A percentile compares a stretch with the other conserved stretches of the same genome.
Conservation (phyloP, 106 monocot species). For the Amphibolis antarctica region DNA sequence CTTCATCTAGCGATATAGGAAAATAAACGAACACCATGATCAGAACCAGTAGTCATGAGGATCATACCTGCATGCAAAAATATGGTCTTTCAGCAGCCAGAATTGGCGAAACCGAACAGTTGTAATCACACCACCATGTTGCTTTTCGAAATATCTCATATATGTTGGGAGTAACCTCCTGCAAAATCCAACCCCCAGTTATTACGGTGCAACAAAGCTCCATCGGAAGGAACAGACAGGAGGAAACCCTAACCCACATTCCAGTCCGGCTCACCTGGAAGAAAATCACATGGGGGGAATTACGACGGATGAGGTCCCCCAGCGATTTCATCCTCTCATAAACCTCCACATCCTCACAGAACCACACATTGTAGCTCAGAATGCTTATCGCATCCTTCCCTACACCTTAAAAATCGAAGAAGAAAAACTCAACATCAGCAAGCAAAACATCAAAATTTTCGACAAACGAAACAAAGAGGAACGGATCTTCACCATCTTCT, state of each 20-base stretch:
- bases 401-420: too few relatives aligned
- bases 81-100: slow-evolving; percentile 38
- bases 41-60: not conserved
- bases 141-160: slow-evolving; percentile 51
- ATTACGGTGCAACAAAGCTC: too few relatives aligned
- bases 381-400: too few relatives aligned
- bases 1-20: not conserved
- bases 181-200: slow-evolving; percentile 6
- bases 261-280: slow-evolving; percentile 61
- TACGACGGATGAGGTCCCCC: too few relatives aligned
- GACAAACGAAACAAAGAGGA: too few relatives aligned
- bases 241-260: not conserved
- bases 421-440: too few relatives aligned
- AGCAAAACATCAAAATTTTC: too few relatives aligned
- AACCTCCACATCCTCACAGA: slow-evolving; percentile 82
- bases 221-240: not conserved
- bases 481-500: too few relatives aligned
- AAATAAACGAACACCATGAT: not conserved
- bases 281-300: slow-evolving; percentile 83
- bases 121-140: slow-evolving; percentile 80
- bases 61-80: slow-evolving; percentile 84
- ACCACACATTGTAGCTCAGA: too few relatives aligned
- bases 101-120: slow-evolving; percentile 45
- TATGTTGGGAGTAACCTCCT: slow-evolving; percentile 90
- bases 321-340: too few relatives aligned